phyloP scores from a whole-genome alignment of 2,329 filamentous ascomycete genomes.

The Cytospora piceicola region DNA sequence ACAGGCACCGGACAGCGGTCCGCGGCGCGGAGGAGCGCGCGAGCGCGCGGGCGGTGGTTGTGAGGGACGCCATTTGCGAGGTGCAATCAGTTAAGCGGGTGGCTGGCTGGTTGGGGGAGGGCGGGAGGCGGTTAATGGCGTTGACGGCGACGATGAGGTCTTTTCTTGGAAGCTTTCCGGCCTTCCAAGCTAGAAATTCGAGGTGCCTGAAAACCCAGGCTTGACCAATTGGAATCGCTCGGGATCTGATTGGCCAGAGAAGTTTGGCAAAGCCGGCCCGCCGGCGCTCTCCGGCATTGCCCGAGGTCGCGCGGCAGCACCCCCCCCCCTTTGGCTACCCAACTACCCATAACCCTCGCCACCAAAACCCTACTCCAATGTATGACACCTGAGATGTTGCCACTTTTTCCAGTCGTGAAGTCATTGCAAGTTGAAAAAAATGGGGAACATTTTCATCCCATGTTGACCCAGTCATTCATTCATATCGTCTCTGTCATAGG shows the following conservation, averaged over 20 bases:
- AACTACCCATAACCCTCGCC: no score
- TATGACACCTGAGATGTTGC: neutral
- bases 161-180: constrained; percentile 46
- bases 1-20: constrained; percentile 57
- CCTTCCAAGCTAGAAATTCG: constrained; percentile 30
- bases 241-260: constrained; percentile 27
- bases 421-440: neutral
- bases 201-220: constrained; percentile 30
- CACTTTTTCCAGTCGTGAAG: neutral
- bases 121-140: constrained; percentile 36
- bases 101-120: constrained; percentile 34
- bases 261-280: constrained; percentile 14
- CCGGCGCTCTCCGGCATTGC: constrained; percentile 16
- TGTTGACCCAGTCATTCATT: neutral
- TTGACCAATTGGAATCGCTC: constrained; percentile 29
- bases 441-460: neutral
- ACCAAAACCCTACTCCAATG: neutral
- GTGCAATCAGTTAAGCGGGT: constrained; percentile 18
- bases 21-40: constrained; percentile 54
- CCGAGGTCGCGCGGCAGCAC: constrained; percentile 1
- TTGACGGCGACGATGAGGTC: constrained; percentile 48
- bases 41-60: constrained; percentile 69
- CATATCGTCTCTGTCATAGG: neutral
- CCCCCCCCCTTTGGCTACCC: neutral
- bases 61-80: constrained; percentile 67